Conservation (phyloP, 2,329 filamentous ascomycete species). For the Setomelanomma holmii region DNA sequence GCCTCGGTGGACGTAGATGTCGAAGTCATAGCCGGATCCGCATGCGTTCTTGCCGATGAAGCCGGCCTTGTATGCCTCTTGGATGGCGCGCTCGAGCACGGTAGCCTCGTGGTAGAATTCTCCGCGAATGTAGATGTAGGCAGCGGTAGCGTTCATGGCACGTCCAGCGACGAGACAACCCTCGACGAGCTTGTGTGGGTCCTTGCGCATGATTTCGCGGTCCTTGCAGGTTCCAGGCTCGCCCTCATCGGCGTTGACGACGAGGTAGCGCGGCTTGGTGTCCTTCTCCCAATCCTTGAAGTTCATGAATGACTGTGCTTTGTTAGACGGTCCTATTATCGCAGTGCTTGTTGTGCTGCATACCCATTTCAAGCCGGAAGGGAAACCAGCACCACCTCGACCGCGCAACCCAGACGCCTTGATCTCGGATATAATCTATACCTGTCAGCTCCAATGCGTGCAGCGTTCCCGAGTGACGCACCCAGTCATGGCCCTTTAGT, state of each 20-base stretch:
- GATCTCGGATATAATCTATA: slow-evolving; percentile 90
- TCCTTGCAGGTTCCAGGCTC: slow-evolving; percentile 99
- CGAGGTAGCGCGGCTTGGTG: slow-evolving; percentile 90
- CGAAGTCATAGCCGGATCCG: slow-evolving; percentile 95
- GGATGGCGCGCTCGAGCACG: slow-evolving; percentile 91
- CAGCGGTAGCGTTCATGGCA: slow-evolving; percentile 98
- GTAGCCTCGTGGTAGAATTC: slow-evolving; percentile 97
- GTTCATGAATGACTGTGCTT: slow-evolving; percentile 93
- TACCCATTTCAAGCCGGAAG: slow-evolving; percentile 99
- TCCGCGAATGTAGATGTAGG: slow-evolving; percentile 99
- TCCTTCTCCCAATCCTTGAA: slow-evolving; percentile 99
- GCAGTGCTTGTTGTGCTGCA: slow-evolving; percentile 15
- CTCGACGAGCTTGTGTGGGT: slow-evolving; percentile 98
- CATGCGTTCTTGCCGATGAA: slow-evolving; percentile 98
- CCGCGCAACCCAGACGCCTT: slow-evolving; percentile 96
- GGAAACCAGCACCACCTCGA: slow-evolving; percentile 96
- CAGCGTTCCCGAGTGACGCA: slow-evolving; percentile 35
- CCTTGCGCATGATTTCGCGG: slow-evolving; percentile 99
- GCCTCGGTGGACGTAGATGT: slow-evolving; percentile 94
- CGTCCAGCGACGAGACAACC: slow-evolving; percentile 94
- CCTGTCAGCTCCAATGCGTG: slow-evolving; percentile 24
- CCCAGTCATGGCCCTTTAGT: slow-evolving; percentile 95
- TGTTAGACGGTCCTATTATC: slow-evolving; percentile 20
- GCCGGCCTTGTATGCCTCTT: slow-evolving; percentile 94
- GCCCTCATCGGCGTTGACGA: slow-evolving; percentile 98